Conservation (phyloP, 2,329 filamentous ascomycete species). For the Bipolaris bicolor region DNA sequence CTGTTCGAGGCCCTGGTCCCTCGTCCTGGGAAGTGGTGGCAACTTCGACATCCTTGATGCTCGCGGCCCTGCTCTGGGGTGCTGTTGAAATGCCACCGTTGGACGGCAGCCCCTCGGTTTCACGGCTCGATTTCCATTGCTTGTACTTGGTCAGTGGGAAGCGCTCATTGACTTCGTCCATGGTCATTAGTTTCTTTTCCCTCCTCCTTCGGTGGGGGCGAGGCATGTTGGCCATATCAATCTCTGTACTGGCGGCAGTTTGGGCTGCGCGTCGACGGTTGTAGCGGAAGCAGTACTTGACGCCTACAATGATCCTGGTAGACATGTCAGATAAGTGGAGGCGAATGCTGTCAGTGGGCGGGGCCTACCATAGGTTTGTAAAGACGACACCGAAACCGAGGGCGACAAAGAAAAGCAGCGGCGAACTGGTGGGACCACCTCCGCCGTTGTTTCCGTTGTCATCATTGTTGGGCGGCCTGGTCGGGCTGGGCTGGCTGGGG, state of each 20-base stretch:
- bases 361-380: constrained; percentile 87
- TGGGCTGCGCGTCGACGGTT: constrained; percentile 89
- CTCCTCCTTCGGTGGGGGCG: constrained; percentile 82
- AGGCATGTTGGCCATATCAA: constrained; percentile 85
- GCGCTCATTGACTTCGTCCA: constrained; percentile 98
- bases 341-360: neutral
- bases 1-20: constrained; percentile 42
- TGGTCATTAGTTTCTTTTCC: constrained; percentile 98
- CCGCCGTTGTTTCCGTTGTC: constrained; percentile 44
- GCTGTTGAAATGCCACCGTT: constrained; percentile 77
- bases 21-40: constrained; percentile 40
- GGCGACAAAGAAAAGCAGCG: constrained; percentile 89
- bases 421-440: constrained; percentile 69
- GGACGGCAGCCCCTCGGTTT: constrained; percentile 81
- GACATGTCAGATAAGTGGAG: constrained; percentile 28
- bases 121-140: constrained; percentile 83
- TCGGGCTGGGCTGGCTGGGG: constrained; percentile 8
- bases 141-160: constrained; percentile 98
- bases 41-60: constrained; percentile 69
- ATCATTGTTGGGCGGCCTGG: constrained; percentile 9
- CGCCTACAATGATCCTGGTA: constrained; percentile 94
- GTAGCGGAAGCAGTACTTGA: constrained; percentile 99
- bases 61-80: constrained; percentile 74
- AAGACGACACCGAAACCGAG: constrained; percentile 98
- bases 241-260: constrained; percentile 76